A percentile compares a stretch with the other conserved stretches of the same genome.
These are phyloP conservation scores for Penicillium atrosanguineum DNA, from an alignment of 495 filamentous ascomycete species.

Conservation along the genomic window DNA sequence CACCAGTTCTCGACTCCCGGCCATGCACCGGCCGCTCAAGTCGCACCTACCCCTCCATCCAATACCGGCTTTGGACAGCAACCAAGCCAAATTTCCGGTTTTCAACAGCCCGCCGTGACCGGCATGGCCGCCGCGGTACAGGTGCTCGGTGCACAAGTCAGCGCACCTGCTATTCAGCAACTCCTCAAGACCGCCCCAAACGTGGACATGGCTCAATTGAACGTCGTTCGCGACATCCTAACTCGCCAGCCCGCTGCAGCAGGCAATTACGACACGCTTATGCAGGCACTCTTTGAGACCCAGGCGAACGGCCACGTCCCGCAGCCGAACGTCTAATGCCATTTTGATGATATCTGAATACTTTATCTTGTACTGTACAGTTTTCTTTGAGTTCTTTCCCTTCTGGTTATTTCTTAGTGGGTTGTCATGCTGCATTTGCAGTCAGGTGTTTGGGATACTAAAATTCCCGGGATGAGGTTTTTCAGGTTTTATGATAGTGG, in stretches of 20 bases:
- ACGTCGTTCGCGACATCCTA: constrained; percentile 59
- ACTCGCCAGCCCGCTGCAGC: constrained; percentile 48
- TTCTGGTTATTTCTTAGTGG: constrained; percentile 5
- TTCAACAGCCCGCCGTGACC: constrained; percentile 17
- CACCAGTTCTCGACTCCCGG: constrained; percentile 27
- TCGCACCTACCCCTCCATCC: constrained; percentile 25
- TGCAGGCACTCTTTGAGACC: constrained; percentile 38
- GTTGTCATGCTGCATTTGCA: constrained; percentile 4
- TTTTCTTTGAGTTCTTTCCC: constrained; percentile 7
- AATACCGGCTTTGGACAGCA: constrained; percentile 23
- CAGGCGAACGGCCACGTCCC: constrained; percentile 34
- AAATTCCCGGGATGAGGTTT: constrained; percentile 8
- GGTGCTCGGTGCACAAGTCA: constrained; percentile 58
- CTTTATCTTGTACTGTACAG: constrained; percentile 17
- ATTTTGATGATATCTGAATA: constrained; percentile 8
- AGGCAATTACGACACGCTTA: constrained; percentile 34
- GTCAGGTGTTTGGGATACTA: constrained; percentile 19
- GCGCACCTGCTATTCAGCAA: constrained; percentile 62
- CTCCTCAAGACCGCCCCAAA: constrained; percentile 63
- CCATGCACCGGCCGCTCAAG: constrained; percentile 18
- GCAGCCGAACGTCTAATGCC: constrained; percentile 20
- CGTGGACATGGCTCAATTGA: constrained; percentile 61
- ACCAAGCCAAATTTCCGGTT: constrained; percentile 18
- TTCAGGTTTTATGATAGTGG: constrained; percentile 12
- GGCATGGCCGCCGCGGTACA: constrained; percentile 36